Evolutionary conservation across 2,329 filamentous ascomycete genomes (phyloP), one percentile per base, ranked within the genome.

Genomic region (Pseudocercospora eumusae): DNA sequence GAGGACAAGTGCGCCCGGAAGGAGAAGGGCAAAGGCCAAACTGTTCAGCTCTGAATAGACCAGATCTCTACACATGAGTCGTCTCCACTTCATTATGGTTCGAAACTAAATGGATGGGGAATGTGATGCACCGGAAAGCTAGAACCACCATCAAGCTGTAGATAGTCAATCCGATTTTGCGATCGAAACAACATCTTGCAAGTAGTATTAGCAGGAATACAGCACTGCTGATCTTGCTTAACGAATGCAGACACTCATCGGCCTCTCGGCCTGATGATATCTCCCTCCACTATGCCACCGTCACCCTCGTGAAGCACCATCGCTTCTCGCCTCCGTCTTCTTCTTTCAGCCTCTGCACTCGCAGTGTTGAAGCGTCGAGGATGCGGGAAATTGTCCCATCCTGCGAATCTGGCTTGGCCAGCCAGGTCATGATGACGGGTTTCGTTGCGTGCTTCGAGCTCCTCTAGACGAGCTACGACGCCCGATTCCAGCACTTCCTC

Each of bases 301-400:
- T 85, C 91, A 70, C 92, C 62, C 21, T 86, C 91, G 70, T 92
- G 93, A 60, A 96, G 80, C 20, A 97, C 92, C 85, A 97, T 93
- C 4, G 92, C 92, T 78, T 96, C 92, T 67, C 92, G 84, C 71
- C 91, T 84, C 66, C 92, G 52, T 42, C 70, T 84, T 63, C 92
- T 82, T 63, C 93, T 80, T 57, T 88, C 84, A 70, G 90, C 87
- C 74, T 93, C 90, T 72, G 87, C 87, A 6, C 77, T 80, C 62
- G 69, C 58, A 79, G 70, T 53, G 76, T 75, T 50, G 77, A 62
- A 20, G 10, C 10, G 52, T 54, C 52, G 25, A 9, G 25, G n/a
- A 31, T 57, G 40, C 50, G 65, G 59, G 27, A 65, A 59, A 36
- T 57, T 53, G 18, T 66, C 50, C 71, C 57, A 69, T 7, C 65